Evolutionary conservation across 1,139 yeast species (phyloP), one percentile per base, ranked within the genome.

Genomic region (Candida glucosophila): DNA sequence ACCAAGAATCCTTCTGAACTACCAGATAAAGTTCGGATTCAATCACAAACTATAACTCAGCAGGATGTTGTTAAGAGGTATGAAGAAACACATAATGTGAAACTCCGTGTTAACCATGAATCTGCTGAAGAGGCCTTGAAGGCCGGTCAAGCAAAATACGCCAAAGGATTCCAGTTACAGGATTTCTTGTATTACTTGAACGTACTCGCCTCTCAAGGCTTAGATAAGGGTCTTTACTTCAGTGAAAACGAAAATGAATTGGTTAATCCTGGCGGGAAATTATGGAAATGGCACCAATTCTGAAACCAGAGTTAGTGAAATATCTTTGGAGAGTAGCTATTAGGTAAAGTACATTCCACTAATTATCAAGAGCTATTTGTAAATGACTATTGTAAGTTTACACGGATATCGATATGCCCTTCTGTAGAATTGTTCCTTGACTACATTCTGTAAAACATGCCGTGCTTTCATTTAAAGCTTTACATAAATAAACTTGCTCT

Each of bases 261-360:
- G 20, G 56, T 74, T 29, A 74, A 74, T 43, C 80, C 80, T 2
- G 58, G 58, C 12, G 68, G 68, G 44, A 44, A 54, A 2, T 39
- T 64, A 24, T 74, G 75, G 68, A 63, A 61, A 39, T 73, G 79
- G 78, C 55, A 45, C 12, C 54, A 48, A 28, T 57, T 16, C 22
- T 35, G 25, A 22, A 15, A n/a, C n/a, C n/a, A n/a, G n/a, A n/a
- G n/a, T n/a, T n/a, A n/a, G n/a, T n/a, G n/a, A n/a, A n/a, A n/a
- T n/a, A n/a, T n/a, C n/a, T n/a, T n/a, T n/a, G n/a, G n/a, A n/a
- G n/a, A n/a, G n/a, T n/a, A n/a, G n/a, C n/a, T n/a, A n/a, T n/a
- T n/a, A n/a, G n/a, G n/a, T n/a, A n/a, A n/a, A n/a, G n/a, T n/a
- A n/a, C n/a, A n/a, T n/a, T n/a, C n/a, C n/a, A n/a, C n/a, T n/a